A percentile compares a stretch with the other conserved stretches of the same genome.
Evolutionary conservation across 352 stramenopile genomes (phyloP).

Genomic region (Thalassiosira livingstoniorum): DNA sequence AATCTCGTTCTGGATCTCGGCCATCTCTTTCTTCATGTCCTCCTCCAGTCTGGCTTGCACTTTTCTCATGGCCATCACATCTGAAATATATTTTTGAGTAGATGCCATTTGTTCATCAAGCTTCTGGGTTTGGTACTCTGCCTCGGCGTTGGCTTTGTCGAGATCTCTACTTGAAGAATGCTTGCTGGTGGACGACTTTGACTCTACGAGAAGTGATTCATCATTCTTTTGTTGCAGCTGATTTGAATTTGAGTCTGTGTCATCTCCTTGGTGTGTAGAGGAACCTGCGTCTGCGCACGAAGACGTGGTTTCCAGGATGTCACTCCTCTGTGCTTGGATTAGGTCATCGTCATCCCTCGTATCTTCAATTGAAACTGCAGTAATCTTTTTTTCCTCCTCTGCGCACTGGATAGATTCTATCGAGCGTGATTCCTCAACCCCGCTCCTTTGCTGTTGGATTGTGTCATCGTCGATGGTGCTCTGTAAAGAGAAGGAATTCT

Average conservation of each 20-base stretch:
- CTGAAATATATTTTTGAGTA: constrained; percentile 8
- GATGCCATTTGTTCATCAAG: constrained; percentile 5
- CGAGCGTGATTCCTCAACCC: neutral
- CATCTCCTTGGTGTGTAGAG: neutral
- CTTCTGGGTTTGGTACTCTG: neutral
- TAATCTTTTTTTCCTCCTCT: neutral
- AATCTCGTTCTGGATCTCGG: constrained; percentile 10
- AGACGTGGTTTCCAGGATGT: neutral
- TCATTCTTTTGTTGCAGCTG: neutral
- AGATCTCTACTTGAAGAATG: too few relatives aligned
- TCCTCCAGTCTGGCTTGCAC: neutral
- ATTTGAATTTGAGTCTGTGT: neutral
- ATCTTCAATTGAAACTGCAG: neutral
- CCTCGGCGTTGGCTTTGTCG: neutral
- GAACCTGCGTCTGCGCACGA: neutral
- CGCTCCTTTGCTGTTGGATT: neutral
- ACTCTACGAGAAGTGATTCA: neutral
- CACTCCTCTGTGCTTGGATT: neutral
- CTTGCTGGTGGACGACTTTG: too few relatives aligned
- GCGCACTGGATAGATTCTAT: neutral
- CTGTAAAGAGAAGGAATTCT: too few relatives aligned
- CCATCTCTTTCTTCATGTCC: constrained; percentile 8
- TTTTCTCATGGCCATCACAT: constrained; percentile 3
- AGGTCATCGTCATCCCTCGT: neutral
- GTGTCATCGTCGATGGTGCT: neutral